Evolutionary conservation across 176 grass and related monocot genomes (phyloP), one percentile per base, ranked within the genome.

Genomic region (Lolium multiflorum): DNA sequence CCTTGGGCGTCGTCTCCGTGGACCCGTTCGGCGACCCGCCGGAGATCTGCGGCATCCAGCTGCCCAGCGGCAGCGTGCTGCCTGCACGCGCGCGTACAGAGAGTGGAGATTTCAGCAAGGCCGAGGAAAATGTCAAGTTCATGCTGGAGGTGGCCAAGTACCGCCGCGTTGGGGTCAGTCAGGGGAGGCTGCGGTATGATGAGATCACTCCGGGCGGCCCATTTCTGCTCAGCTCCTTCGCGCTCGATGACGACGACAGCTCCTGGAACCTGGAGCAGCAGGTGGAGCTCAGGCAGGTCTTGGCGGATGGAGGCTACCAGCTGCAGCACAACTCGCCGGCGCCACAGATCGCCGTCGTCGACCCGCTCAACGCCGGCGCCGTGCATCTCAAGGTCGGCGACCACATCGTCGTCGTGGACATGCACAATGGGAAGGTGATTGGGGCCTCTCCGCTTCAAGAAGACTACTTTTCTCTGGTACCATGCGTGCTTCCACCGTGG

Each of bases 11-110:
- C 69, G 4, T 72, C 41, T 72, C 69, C 18, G 69, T 72, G 0
- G 69, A 72, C 5, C 69, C 69, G 1, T 72, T 72, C 20, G 11
- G 20, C 69, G 41, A 47, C 41, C 39, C 11, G 20, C 41, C 69
- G 69, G 69, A 72, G 41, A 72, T 72, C 69, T 21, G 69, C 69
- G 21, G 20, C 69, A 6, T 72, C 69, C 20, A 72, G 69, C 69
- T 72, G 18, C 69, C 69, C 4, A 47, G 10, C 41, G 69, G 69
- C 41, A 72, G 69, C 69, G 41, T 72, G 4, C 41, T 72, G 69
- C 69, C 69, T 46, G 41, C 69, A 0, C 69, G 69, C 22, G 41
- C 69, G 13, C 11, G 10, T 3, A 3, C 41, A 7, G 41, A 72
- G 41, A 21, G n/a, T 13, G 69, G 11, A 6, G 41, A 72, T 72